Evolutionary conservation across 2,329 filamentous ascomycete species (phyloP).

Genomic region (Paecilomyces sp.): DNA sequence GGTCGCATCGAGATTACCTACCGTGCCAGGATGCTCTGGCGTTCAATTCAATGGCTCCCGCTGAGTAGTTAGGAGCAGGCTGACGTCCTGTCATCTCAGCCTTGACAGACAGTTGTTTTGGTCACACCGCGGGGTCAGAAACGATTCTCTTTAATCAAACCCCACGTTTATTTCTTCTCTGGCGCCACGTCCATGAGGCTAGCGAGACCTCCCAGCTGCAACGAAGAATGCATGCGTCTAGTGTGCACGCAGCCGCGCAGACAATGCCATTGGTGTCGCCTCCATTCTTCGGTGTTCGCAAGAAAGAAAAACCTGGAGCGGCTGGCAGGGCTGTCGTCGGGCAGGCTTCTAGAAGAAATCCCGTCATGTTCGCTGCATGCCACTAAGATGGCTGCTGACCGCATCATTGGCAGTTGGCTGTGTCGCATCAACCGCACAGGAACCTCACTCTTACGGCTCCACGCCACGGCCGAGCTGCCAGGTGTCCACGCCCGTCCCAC

Average conservation of each 20-base stretch:
- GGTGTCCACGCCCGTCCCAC: not conserved
- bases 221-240: not conserved
- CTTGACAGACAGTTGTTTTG: not conserved
- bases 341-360: not conserved
- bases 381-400: not conserved
- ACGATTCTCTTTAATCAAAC: not conserved
- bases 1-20: not conserved
- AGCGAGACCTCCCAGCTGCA: not conserved
- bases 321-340: not conserved
- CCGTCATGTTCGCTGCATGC: not conserved
- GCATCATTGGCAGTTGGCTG: not conserved
- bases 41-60: not conserved
- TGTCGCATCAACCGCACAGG: not conserved
- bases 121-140: not conserved
- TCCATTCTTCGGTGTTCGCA: not conserved
- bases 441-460: not conserved
- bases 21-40: not conserved
- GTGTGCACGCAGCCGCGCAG: not conserved
- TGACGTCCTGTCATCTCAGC: not conserved
- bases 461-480: not conserved
- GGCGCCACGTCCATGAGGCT: not conserved
- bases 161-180: not conserved
- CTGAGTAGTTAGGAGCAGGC: not conserved
- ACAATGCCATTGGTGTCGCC: not conserved
- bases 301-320: not conserved